Percentiles rank a stretch among this genome's conserved stretches.
These are phyloP conservation scores for Fonsecaea erecta DNA, from an alignment of 2,329 filamentous ascomycete genomes.

Conservation along the genomic window DNA sequence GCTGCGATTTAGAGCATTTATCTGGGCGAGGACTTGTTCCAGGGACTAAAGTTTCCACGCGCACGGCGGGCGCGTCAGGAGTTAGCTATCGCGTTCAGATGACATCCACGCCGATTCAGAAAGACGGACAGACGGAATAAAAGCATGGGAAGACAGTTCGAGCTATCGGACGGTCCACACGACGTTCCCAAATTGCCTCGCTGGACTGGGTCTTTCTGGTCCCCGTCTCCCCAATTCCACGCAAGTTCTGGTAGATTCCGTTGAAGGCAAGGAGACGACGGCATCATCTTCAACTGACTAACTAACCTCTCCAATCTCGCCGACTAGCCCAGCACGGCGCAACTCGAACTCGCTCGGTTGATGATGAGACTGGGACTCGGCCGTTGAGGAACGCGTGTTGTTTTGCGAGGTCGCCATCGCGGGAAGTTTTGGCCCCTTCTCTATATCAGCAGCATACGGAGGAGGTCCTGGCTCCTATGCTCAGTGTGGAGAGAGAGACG, in stretches of 20 bases:
- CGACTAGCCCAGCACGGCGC: slow-evolving; percentile 39
- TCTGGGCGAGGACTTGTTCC: slow-evolving; percentile 90
- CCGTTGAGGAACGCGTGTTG: slow-evolving; percentile 19
- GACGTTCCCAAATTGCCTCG: no score
- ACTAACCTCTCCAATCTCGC: slow-evolving; percentile 36
- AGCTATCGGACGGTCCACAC: no score
- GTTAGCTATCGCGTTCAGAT: slow-evolving; percentile 4
- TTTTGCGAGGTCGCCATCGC: slow-evolving; percentile 11
- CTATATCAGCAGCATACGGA: not conserved
- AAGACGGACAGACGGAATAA: not conserved
- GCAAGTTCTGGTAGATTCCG: not conserved
- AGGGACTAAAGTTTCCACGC: slow-evolving; percentile 56
- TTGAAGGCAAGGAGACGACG: not conserved
- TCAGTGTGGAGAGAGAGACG: not conserved
- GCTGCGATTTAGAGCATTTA: slow-evolving; percentile 92
- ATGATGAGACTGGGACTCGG: slow-evolving; percentile 31
- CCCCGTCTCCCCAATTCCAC: no score
- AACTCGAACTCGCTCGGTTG: slow-evolving; percentile 39
- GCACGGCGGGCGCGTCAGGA: not conserved
- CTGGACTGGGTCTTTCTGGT: no score
- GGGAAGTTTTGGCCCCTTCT: not conserved
- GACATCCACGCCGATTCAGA: not conserved
- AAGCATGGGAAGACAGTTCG: no score
- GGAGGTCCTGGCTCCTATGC: not conserved
- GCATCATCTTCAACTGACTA: no score